Conservation (phyloP, 148 eudicot species). For the Rheum nobile region DNA sequence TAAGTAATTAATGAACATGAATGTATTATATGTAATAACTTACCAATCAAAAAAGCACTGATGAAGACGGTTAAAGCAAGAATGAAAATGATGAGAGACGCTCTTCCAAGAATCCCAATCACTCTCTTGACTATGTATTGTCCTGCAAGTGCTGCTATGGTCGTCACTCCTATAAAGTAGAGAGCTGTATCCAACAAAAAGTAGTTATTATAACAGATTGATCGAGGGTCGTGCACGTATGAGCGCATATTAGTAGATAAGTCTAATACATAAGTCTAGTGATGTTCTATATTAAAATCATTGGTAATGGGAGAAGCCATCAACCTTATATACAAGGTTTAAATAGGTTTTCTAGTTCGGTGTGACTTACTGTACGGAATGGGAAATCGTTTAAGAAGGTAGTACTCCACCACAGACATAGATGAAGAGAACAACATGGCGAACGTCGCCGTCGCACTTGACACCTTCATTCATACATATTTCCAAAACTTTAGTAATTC, state of each 20-base stretch:
- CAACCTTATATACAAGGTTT: too few species aligned
- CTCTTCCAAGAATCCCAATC: slow-evolving; percentile 19
- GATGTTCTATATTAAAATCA: too few species aligned
- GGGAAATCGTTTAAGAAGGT: slow-evolving; percentile 60
- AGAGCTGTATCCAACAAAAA: slow-evolving; percentile 13
- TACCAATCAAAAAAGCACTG: slow-evolving; percentile 23
- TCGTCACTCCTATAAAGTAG: slow-evolving; percentile 17
- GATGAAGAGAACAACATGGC: slow-evolving; percentile 64
- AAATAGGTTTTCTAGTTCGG: too few species aligned
- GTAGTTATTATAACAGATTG: neutral
- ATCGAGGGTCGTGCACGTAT: too few species aligned
- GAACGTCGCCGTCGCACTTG: slow-evolving; percentile 61
- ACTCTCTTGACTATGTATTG: slow-evolving; percentile 21
- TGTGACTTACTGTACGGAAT: slow-evolving; percentile 40
- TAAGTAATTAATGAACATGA: too few species aligned
- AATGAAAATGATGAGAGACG: slow-evolving; percentile 24
- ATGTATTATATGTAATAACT: neutral
- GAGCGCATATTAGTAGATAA: too few species aligned
- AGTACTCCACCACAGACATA: slow-evolving; percentile 57
- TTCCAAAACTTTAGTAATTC: neutral
- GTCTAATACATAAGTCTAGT: too few species aligned
- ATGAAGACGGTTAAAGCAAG: slow-evolving; percentile 18
- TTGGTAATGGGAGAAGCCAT: too few species aligned
- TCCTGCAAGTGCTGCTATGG: slow-evolving; percentile 21
- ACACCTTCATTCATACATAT: slow-evolving; percentile 21